Evolutionary conservation across 768 basidiomycete genomes (phyloP), one percentile per base, ranked within the genome.

Genomic region (Strobilomyces dryophilus): DNA sequence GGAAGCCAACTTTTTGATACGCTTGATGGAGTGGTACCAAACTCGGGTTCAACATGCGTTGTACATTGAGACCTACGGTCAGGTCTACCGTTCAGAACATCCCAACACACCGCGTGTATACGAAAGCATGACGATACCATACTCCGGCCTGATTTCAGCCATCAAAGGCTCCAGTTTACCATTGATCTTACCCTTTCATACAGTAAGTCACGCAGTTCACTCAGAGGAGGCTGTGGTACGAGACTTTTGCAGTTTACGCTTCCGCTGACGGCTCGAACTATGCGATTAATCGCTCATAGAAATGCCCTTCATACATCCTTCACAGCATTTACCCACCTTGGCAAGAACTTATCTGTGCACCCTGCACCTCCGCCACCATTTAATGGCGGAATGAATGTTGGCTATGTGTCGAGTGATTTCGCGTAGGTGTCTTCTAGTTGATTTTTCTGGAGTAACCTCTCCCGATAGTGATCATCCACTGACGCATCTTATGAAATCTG

Each of bases 401-500:
- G 76, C 17, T 80, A 79, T 61, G 68, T 80, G 40, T 77, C 76
- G 0, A 73, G 74, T 34, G 79, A 79, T 55, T 72, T 79, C 21
- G 74, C 69, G 76, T 78, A 51, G 40, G 72, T 60, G 12, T 29
- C 45, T 37, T 26, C 36, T 47, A 11, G 27, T 46, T 34, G 5
- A 18, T 39, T 39, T 43, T 32, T 15, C 32, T 32, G 11, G 47
- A 11, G 27, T 51, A 20, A 55, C 43, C 10, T 39, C 18, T 8
- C 24, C 37, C 29, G 11, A 37, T 49, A 79, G 77, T 58, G 76
- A 80, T 53, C 79, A 80, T 50, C 79, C 79, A 12, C 64, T 80
- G 44, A 71, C 77, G 21, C 79, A 80, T 56, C 70, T 80, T 47
- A 80, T 79, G 76, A 77, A 77, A 56, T 75, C 73, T 15, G 77